Percentiles rank a stretch among this genome's conserved stretches.
These are phyloP conservation scores for Aegilops speltoides DNA, from an alignment of 176 grass and related monocot genomes.

Conservation along the genomic window DNA sequence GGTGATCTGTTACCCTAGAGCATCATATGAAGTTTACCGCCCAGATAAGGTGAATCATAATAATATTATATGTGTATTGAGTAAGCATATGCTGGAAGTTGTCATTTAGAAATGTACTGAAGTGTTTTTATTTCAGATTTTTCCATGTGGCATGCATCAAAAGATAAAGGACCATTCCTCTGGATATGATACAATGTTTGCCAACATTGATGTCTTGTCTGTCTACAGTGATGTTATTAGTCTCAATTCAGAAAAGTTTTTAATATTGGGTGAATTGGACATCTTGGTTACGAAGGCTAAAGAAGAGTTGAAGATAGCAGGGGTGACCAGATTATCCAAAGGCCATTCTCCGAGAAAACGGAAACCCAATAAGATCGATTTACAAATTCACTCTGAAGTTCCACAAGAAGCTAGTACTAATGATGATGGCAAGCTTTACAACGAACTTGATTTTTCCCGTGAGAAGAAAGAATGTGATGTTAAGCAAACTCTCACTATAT, in stretches of 20 bases:
- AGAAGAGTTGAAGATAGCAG: not conserved
- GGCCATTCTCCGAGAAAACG: not conserved
- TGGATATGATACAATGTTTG: not conserved
- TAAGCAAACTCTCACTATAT: not conserved
- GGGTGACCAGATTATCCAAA: not conserved
- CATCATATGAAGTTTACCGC: not conserved
- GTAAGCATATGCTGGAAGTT: no score
- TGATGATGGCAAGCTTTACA: not conserved
- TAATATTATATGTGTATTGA: no score
- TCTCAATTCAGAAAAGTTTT: not conserved
- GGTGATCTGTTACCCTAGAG: not conserved
- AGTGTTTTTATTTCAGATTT: not conserved
- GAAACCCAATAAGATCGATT: not conserved
- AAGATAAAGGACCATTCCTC: not conserved
- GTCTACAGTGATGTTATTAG: not conserved
- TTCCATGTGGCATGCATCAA: not conserved
- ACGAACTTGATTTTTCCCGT: slow-evolving; percentile 19
- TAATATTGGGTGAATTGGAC: not conserved
- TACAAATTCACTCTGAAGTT: not conserved
- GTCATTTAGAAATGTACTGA: no score
- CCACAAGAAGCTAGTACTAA: not conserved
- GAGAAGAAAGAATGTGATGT: not conserved
- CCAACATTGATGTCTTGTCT: not conserved
- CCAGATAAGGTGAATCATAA: no score
- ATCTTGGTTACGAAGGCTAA: not conserved